Conservation (phyloP, 2,329 filamentous ascomycete species). For the Diaporthe velutina region DNA sequence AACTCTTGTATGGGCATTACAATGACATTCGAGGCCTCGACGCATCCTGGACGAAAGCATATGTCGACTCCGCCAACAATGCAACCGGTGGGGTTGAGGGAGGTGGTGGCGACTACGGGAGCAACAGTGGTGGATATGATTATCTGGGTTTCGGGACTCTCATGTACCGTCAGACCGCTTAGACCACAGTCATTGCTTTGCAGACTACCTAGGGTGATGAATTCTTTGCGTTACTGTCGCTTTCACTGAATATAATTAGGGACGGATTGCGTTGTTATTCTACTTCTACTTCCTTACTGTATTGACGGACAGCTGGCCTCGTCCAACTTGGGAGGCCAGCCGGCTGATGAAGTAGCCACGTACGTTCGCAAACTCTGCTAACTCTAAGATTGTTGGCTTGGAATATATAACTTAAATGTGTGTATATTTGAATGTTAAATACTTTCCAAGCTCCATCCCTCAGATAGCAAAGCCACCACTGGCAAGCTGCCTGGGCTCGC, state of each 20-base stretch:
- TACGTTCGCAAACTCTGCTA: no score
- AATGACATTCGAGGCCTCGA: conserved; percentile 52
- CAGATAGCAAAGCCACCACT: conserved; percentile 37
- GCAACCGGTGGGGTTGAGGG: conserved; percentile 54
- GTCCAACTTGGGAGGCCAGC: no score
- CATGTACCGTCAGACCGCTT: conserved; percentile 42
- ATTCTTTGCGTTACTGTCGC: not conserved
- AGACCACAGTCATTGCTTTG: not conserved
- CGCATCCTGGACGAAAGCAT: conserved; percentile 52
- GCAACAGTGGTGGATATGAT: conserved; percentile 57
- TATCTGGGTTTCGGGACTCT: conserved; percentile 50
- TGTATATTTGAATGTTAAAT: not conserved
- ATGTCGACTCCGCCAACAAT: conserved; percentile 53
- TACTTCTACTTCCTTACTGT: no score
- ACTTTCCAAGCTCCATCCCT: not conserved
- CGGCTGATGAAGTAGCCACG: no score
- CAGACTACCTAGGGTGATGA: not conserved
- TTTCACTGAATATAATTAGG: not conserved
- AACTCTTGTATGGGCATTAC: conserved; percentile 57
- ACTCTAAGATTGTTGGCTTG: not conserved
- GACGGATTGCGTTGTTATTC: no score
- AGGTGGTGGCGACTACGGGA: conserved; percentile 58
- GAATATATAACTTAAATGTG: not conserved
- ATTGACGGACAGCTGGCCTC: no score
- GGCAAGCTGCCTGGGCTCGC: conserved; percentile 38